These are phyloP conservation scores for Kurtzmaniella quercitrusa DNA, from an alignment of 1,139 yeast genomes.

Conservation along the genomic window DNA sequence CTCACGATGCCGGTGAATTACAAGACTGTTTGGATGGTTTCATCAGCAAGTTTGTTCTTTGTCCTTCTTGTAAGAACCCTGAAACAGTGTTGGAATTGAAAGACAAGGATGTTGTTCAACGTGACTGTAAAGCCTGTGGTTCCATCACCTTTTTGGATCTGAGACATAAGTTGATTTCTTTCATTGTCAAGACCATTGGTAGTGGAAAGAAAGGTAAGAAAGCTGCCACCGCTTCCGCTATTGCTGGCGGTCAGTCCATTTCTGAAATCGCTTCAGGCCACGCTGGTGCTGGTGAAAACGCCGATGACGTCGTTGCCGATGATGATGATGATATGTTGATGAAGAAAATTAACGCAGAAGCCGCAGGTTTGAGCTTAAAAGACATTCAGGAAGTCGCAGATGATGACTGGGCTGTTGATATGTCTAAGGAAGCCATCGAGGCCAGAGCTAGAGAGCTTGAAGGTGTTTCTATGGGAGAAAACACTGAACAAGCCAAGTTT, in stretches of 20 bases:
- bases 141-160: constrained; percentile 79
- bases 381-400: constrained; percentile 62
- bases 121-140: constrained; percentile 99
- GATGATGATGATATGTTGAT: constrained; percentile 77
- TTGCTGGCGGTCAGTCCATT: constrained; percentile 82
- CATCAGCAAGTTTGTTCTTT: constrained; percentile 85
- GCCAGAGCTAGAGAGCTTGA: constrained; percentile 89
- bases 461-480: constrained; percentile 39
- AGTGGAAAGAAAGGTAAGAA: constrained; percentile 57
- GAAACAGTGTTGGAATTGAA: constrained; percentile 89
- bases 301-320: constrained; percentile 22
- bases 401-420: constrained; percentile 97
- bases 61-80: constrained; percentile 95
- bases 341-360: constrained; percentile 80
- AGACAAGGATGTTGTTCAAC: constrained; percentile 71
- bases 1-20: constrained; percentile 83
- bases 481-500: constrained; percentile 43
- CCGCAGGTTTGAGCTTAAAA: constrained; percentile 56
- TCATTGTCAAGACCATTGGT: constrained; percentile 75
- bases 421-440: constrained; percentile 94
- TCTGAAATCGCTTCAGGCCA: constrained; percentile 64
- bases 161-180: constrained; percentile 81
- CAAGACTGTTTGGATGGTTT: constrained; percentile 95
- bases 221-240: constrained; percentile 89
- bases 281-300: constrained; percentile 23